Base-by-base conservation (phyloP, 768 basidiomycete genomes). In the Dentipellis sp. region DNA sequence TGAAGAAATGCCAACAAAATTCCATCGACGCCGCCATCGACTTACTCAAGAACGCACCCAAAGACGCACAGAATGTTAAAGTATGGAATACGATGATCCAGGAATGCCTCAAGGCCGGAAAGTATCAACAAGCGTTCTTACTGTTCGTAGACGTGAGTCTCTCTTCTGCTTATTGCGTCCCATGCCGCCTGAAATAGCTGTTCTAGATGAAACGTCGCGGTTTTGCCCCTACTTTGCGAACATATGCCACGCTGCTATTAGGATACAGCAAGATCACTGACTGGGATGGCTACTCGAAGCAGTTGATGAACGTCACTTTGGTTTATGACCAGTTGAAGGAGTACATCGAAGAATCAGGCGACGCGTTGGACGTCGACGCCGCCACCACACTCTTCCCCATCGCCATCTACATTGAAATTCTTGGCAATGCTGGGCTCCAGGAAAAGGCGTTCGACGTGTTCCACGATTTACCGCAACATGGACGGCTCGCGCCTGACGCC, bases 81-180 rank as follows among this genome's bases (percentile, higher is more conserved):
- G 82, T 86, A 7, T 93, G 91, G 91, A 91, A 91, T 60, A 88
- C 83, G 2, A 66, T 92, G 62, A 84, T 93, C 39, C 80, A 78
- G 72, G 76, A 82, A 53, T 78, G 78, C 50, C 71, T 88, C 72
- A 76, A 80, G 40, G 78, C 69, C 16, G 69, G 76, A 57, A 77
- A 77, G 45, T 85, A 75, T 64, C 77, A 82, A 38, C 68, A 86
- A 35, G 80, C 79, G 0, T 87, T 83, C 59, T 66, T 75, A n/a
- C 70, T 92, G 35, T 92, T 79, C 66, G 70, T 72, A 46, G 88
- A 93, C 58, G 91, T 91, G 57, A 65, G 77, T 64, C 9, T 2
- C 16, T 16, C 35, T 19, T 14, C 12, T 5, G 1, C 2, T 8
- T 53, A 54, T 52, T 12, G 34, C 10, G 29, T 16, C 19, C 16